Base-by-base conservation (phyloP, 371 early-diverging fungal genomes). In the Mortierella sp. region DNA sequence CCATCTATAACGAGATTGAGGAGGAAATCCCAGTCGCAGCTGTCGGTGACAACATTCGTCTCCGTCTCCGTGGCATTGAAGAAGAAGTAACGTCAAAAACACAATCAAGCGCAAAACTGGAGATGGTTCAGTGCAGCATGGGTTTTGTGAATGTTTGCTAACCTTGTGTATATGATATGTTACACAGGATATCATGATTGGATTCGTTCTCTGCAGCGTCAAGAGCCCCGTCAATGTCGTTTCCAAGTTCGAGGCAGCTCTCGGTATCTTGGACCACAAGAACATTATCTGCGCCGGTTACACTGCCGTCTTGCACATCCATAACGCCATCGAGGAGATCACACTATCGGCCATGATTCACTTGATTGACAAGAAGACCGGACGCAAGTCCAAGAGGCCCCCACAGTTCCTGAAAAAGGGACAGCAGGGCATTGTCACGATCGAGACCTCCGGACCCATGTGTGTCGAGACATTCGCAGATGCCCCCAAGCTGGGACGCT, bases 281-380 rank as follows among this genome's bases (percentile, higher is more conserved):
- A 94, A 90, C 83, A 97, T 98, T 71, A 94, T 98, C 57, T 93
- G 94, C 69, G 94, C 97, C 34, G 99, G 98, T 53, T 95, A 93
- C 82, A 89, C 84, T 37, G 94, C 95, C 9, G 95, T 98, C 21
- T 84, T 97, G 78, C 99, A 99, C 80, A 86, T 93, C 41, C 97
- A 97, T 80, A 85, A 94, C 53, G 87, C 87, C 31, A 86, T 89
- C 54, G 97, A 97, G 78, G 99, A 99, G 80, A 87, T 97, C 43
- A 85, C 89, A 0, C 64, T 98, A 39, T 60, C 84, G 72, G 83
- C 89, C 48, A 89, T 97, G 60, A 82, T 97, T 60, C 96, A 97
- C 79, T 83, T 89, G 80, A 89, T 98, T 57, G 96, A 98, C 84
- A 90, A 88, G 81, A 93, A 92, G 87, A 90, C 91, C 37, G 90